Evolutionary conservation across 495 filamentous ascomycete genomes (phyloP), one percentile per base, ranked within the genome.

Genomic region (Penicillium bialowiezense): DNA sequence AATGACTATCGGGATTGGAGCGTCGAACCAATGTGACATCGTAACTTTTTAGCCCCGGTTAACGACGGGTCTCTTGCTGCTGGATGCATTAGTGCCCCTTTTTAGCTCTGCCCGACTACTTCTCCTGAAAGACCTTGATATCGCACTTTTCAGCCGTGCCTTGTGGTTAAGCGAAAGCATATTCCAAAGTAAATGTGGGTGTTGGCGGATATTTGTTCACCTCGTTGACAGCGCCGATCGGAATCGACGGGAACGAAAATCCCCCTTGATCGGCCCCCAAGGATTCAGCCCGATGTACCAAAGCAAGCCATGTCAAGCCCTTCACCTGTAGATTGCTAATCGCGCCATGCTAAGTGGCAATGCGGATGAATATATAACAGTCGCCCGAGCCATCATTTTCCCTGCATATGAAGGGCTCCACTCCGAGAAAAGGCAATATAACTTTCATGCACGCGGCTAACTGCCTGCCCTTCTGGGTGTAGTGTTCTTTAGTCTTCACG

Each of bases 41-140:
- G 61, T 59, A 64, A 62, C 44, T 64, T 64, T n/a, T 64, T 56
- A 37, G 48, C 39, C 41, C 55, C 61, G 61, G 58, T 41, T 64
- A 64, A 61, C 58, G 33, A 56, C 61, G 61, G 61, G 21, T 62
- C 48, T 49, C 39, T 57, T 47, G 42, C 53, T 50, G 48, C 37
- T 44, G 52, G 20, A 20, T 62, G 48, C 58, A 56, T 50, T 39
- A 39, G 24, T 19, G 21, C 28, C 19, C 32, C 48, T 50, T 23
- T 39, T 39, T 39, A 23, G 36, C 18, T 20, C 17, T 13, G 34
- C 42, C 28, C 43, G 52, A 45, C 44, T 46, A 26, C 44, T 55
- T 60, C 50, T 60, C 51, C 60, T 47, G 51, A 44, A 42, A 42
- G 19, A 17, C 17, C 28, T 44, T 41, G 42, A 50, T 46, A 50